Base-by-base conservation (phyloP, 2,329 filamentous ascomycete genomes). In the Botrytis paeoniae region DNA sequence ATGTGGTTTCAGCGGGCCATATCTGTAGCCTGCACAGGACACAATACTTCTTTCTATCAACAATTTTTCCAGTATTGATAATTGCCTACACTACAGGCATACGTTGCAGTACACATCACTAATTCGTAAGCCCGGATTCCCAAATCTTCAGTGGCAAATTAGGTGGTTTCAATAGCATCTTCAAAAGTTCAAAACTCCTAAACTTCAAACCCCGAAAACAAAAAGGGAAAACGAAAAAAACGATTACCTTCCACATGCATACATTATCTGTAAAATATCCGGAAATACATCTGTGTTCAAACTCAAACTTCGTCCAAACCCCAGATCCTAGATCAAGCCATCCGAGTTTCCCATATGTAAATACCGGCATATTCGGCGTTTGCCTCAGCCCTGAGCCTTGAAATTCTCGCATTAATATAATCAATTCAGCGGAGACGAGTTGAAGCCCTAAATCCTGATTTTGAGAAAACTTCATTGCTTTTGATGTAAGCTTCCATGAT, bases 401-500 rank as follows among this genome's bases (percentile, higher is more conserved):
- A 35, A 45, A 45, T 45, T 22, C 35, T 68, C 48, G 35, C 25
- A 41, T 57, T 41, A 41, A 54, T 29, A 57, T 20, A 48, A 48
- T 25, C 20, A 35, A 25, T 65, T 48, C 64, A 10, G 64, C 45
- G 45, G 35, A 57, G 35, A 41, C 64, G 25, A 61, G 66, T 61
- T 60, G 51, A 57, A 10, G n/a, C 51, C 51, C 51, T 57, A n/a
- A 57, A 57, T 57, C n/a, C 51, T 57, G 51, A 57, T 57, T n/a
- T 57, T 57, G 51, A 57, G 51, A 29, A 29, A 18, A 32, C n/a
- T 57, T 29, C n/a, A 57, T 18, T 35, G 29, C 32, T 18, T 32
- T 43, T 20, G 16, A 69, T 69, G 35, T 57, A 59, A 57, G 45
- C 66, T 45, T 70, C 57, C 68, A 70, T 62, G 35, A 68, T 57